A percentile compares a stretch with the other conserved stretches of the same genome.
Conservation (phyloP, 345 rosid genomes). For the Cardamine occulta region DNA sequence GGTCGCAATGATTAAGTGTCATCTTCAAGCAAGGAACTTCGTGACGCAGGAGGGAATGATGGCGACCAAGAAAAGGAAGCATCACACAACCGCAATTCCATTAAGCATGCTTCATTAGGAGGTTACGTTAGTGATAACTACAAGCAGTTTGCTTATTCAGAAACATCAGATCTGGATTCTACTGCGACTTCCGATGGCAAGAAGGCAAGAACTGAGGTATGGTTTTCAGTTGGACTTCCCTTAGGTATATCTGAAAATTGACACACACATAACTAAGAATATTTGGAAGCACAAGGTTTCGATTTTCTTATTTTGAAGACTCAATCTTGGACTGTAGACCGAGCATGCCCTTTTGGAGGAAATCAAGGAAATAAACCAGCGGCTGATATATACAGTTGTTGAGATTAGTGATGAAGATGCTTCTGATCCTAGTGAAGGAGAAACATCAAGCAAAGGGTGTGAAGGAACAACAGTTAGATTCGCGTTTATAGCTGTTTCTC, state of each 20-base stretch:
- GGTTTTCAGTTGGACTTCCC: conserved; percentile 22
- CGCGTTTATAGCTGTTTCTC: conserved; percentile 76
- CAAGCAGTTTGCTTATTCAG: conserved; percentile 67
- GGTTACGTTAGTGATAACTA: conserved; percentile 71
- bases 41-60: conserved; percentile 72
- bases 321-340: conserved; percentile 53
- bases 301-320: not conserved
- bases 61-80: conserved; percentile 76
- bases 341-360: conserved; percentile 70
- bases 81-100: conserved; percentile 77
- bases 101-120: conserved; percentile 70
- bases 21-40: conserved; percentile 74
- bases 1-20: conserved; percentile 81
- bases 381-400: conserved; percentile 75
- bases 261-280: not conserved
- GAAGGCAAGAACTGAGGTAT: conserved; percentile 79
- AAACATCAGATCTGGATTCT: conserved; percentile 75
- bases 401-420: conserved; percentile 66
- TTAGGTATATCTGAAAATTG: conserved; percentile 19
- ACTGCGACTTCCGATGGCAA: conserved; percentile 77
- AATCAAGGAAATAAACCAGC: conserved; percentile 79
- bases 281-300: conserved; percentile 22
- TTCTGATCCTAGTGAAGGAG: conserved; percentile 54
- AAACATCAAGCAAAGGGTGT: conserved; percentile 59
- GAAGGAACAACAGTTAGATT: conserved; percentile 72